Evolutionary conservation across 371 early-diverging fungal genomes (phyloP).

Genomic region (Parasitella parasitica): DNA sequence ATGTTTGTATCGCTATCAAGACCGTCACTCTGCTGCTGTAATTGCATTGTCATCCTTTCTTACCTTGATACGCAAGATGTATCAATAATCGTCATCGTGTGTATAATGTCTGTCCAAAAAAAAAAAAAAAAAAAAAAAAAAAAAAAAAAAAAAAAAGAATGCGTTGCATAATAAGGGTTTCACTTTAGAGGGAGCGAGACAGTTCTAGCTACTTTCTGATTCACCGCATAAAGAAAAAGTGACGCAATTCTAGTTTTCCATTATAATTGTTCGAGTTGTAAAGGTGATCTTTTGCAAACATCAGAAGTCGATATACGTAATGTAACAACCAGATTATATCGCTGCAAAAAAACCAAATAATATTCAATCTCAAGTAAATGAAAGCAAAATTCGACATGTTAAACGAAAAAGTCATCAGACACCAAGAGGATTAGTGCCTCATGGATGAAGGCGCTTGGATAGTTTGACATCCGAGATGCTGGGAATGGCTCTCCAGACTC

Average conservation of each 20-base stretch:
- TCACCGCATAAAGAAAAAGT: background rate
- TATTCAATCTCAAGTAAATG: no score
- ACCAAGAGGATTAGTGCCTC: background rate
- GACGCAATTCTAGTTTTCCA: background rate
- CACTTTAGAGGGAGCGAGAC: slow-evolving; percentile 1
- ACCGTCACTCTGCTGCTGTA: no score
- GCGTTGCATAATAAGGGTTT: slow-evolving; percentile 7
- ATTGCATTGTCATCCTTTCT: background rate
- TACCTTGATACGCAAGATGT: slow-evolving; percentile 22
- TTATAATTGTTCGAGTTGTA: background rate
- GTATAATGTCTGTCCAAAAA: background rate
- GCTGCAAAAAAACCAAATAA: no score
- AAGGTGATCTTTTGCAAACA: no score
- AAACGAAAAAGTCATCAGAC: background rate
- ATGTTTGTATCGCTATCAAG: slow-evolving; percentile 1
- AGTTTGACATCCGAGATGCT: background rate
- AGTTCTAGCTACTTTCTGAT: background rate
- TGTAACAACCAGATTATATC: no score
- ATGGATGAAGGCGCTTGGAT: background rate
- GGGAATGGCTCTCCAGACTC: background rate
- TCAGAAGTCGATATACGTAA: no score
- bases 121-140: background rate
- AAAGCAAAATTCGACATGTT: background rate
- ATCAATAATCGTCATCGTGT: slow-evolving; percentile 26
- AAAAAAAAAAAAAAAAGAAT: background rate